Base-by-base conservation (phyloP, 768 basidiomycete genomes). In the Lentinula guzmanii region DNA sequence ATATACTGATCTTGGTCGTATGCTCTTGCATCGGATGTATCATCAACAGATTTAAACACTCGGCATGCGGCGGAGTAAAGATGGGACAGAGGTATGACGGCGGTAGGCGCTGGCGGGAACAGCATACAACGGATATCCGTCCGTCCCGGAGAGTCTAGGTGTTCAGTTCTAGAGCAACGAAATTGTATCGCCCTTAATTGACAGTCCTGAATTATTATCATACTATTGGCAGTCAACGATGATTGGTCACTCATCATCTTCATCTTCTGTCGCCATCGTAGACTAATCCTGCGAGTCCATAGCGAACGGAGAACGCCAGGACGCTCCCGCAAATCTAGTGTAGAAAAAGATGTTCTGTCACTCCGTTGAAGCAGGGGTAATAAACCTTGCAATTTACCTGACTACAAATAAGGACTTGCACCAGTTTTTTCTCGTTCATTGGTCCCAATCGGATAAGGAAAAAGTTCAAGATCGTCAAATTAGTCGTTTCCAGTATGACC, bases 201-300 rank as follows among this genome's bases (percentile, higher is more conserved):
- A 18, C n/a, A 28, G 24, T 31, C 21, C 16, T 56, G 18, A 16
- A 41, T 43, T 24, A 41, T 43, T 24, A 9, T 31, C 35, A 55
- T 42, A 55, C 18, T 33, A 52, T 18, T 13, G 5, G 11, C 33
- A 52, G 33, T 4, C 28, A 11, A 34, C 51, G 33, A 15, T 34
- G 51, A 33, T 52, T 52, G 31, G 31, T 9, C 8, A 13, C 10
- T 16, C 28, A 3, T 28, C 28, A 28, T 53, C 52, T 73, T 78
- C 70, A 94, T 70, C 93, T 78, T 70, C 95, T 81, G 75, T 94
- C 93, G 9, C 93, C 94, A 68, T 96, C 95, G 70, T 97, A 99
- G 48, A 97, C 82, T 59, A 96, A 79, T 52, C 89, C 83, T 3
- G 93, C 94, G 11, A 95, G 79, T 8, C 95, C 95, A 67, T 99